phyloP scores from a whole-genome alignment of 73 alveolate genomes.

The Paraurostyla sp. region DNA sequence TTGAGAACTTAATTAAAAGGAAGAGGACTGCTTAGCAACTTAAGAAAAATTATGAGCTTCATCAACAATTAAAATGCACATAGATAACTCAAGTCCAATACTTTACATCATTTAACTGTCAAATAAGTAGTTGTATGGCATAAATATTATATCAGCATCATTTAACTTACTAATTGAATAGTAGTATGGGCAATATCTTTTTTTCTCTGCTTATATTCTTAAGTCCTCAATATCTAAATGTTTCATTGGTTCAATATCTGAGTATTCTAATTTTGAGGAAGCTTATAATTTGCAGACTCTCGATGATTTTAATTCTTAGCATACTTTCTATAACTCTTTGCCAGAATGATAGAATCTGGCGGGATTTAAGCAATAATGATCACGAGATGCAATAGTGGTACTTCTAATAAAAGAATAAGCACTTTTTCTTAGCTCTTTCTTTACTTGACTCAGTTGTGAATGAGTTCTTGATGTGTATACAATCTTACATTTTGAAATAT shows the following conservation, averaged over 20 bases:
- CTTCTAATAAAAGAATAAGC: background rate
- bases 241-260: background rate
- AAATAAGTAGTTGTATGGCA: slow-evolving; percentile 74
- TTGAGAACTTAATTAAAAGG: background rate
- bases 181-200: slow-evolving; percentile 60
- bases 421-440: background rate
- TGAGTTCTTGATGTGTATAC: slow-evolving; percentile 8
- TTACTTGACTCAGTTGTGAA: background rate
- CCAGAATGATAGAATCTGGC: background rate
- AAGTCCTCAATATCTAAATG: slow-evolving; percentile 56
- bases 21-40: slow-evolving; percentile 65
- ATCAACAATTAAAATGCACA: slow-evolving; percentile 85
- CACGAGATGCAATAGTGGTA: background rate
- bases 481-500: background rate
- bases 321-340: background rate
- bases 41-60: slow-evolving; percentile 90
- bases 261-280: background rate
- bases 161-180: slow-evolving; percentile 54
- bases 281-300: background rate
- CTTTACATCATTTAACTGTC: slow-evolving; percentile 73
- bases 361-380: background rate
- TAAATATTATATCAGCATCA: slow-evolving; percentile 58
- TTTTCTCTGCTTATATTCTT: too few species aligned
- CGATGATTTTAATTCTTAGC: background rate
- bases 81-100: slow-evolving; percentile 70